Evolutionary conservation across 345 rosid species (phyloP).

Genomic region (Populus alba): DNA sequence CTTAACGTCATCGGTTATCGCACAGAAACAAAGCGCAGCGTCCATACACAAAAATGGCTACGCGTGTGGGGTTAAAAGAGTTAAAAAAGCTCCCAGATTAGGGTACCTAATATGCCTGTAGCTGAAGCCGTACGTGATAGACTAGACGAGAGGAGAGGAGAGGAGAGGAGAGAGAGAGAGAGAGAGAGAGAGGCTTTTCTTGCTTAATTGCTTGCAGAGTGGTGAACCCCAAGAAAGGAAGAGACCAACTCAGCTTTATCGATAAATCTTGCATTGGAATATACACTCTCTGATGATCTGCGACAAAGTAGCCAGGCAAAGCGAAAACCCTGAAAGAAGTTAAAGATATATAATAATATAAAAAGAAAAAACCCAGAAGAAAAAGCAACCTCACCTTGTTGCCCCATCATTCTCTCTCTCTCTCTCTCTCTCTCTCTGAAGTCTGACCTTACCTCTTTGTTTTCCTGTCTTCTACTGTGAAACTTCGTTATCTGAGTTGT

Average conservation of each 20-base stretch:
- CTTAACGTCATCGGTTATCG: neutral
- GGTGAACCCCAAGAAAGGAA: slow-evolving; percentile 5
- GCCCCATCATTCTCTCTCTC: neutral
- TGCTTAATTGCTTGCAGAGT: slow-evolving; percentile 6
- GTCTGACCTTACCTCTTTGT: slow-evolving; percentile 35
- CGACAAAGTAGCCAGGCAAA: slow-evolving; percentile 18
- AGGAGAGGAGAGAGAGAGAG: too few species aligned
- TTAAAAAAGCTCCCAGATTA: neutral
- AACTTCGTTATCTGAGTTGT: slow-evolving; percentile 36
- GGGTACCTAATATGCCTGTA: neutral
- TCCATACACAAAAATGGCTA: slow-evolving; percentile 30
- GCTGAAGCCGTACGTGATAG: slow-evolving; percentile 28
- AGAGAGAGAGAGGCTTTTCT: too few species aligned
- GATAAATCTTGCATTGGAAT: neutral
- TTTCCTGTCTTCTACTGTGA: slow-evolving; percentile 36
- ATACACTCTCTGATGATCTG: neutral
- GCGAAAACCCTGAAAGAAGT: slow-evolving; percentile 11
- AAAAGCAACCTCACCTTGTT: slow-evolving; percentile 28
- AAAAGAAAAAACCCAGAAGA: slow-evolving; percentile 8
- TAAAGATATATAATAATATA: slow-evolving; percentile 17
- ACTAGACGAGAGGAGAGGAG: neutral
- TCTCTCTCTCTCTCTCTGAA: slow-evolving; percentile 2
- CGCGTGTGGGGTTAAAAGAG: slow-evolving; percentile 41
- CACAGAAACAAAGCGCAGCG: slow-evolving; percentile 24
- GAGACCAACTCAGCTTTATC: too few species aligned